Percentiles rank a stretch among this genome's conserved stretches.
Evolutionary conservation across 2,329 filamentous ascomycete genomes (phyloP).

Genomic region (Aspergillus intermedius): DNA sequence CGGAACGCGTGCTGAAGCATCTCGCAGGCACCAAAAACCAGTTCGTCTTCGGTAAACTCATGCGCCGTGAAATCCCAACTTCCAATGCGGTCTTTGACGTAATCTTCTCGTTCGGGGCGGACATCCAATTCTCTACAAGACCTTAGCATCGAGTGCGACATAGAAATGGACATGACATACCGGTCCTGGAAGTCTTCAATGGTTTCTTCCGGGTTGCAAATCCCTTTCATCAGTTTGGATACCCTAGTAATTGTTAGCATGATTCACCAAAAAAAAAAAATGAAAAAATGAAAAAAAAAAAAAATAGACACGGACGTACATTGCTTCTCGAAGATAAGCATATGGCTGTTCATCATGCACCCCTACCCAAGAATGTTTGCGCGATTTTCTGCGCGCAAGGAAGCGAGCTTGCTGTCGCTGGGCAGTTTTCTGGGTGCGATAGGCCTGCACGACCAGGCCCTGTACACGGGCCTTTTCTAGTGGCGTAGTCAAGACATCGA

Average conservation of each 20-base stretch:
- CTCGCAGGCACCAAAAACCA: constrained; percentile 73
- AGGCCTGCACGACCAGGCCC: constrained; percentile 73
- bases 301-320: constrained; percentile 43
- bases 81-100: constrained; percentile 64
- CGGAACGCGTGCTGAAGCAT: constrained; percentile 86
- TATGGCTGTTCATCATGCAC: constrained; percentile 79
- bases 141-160: constrained; percentile 1
- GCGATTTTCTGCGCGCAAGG: constrained; percentile 63
- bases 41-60: constrained; percentile 80
- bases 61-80: constrained; percentile 87
- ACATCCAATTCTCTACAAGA: constrained; percentile 58
- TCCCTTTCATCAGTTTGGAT: constrained; percentile 79
- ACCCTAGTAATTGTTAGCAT: constrained; percentile 44
- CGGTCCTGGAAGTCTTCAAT: constrained; percentile 56
- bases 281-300: too few relatives aligned
- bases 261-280: constrained; percentile 1
- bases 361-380: constrained; percentile 89
- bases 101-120: constrained; percentile 55
- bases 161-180: constrained; percentile 36
- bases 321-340: constrained; percentile 81
- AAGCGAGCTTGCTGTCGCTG: constrained; percentile 66
- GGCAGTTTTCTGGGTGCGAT: constrained; percentile 71
- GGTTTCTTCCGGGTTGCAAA: constrained; percentile 64
- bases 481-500: constrained; percentile 78
- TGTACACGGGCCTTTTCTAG: constrained; percentile 67